A percentile compares a stretch with the other conserved stretches of the same genome.
phyloP scores from a whole-genome alignment of 805 yeast genomes.

The Wickerhamiella australiensis region DNA sequence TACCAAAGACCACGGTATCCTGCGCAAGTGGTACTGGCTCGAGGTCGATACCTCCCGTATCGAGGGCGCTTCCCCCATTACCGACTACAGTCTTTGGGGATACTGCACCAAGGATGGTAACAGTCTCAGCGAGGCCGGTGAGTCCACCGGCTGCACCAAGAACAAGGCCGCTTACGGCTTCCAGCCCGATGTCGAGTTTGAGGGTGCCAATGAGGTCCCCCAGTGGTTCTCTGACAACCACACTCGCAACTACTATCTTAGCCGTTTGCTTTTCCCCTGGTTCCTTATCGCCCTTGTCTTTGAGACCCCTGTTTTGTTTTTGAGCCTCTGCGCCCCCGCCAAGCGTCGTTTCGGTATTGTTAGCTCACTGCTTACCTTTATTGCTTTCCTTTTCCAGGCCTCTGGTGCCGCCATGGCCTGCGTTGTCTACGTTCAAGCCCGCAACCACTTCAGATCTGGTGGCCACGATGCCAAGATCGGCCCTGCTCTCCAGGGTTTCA shows the following conservation, averaged over 20 bases:
- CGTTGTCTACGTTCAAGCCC: slow-evolving; percentile 66
- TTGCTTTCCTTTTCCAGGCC: slow-evolving; percentile 24
- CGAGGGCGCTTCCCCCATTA: slow-evolving; percentile 31
- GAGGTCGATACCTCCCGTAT: slow-evolving; percentile 57
- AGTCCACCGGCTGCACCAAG: slow-evolving; percentile 39
- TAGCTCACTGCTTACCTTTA: slow-evolving; percentile 20
- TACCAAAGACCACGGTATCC: slow-evolving; percentile 38
- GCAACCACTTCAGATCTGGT: slow-evolving; percentile 46
- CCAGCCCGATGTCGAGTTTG: slow-evolving; percentile 69
- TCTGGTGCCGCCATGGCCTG: slow-evolving; percentile 63
- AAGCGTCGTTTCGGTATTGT: slow-evolving; percentile 23
- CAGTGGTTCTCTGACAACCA: slow-evolving; percentile 36
- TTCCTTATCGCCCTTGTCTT: slow-evolving; percentile 46
- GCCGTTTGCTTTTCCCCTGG: slow-evolving; percentile 60
- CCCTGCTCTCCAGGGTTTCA: slow-evolving; percentile 39
- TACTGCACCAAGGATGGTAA: slow-evolving; percentile 39
- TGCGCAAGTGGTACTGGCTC: slow-evolving; percentile 66
- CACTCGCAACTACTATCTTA: slow-evolving; percentile 48
- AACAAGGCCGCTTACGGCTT: slow-evolving; percentile 70
- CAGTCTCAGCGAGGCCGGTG: slow-evolving; percentile 35
- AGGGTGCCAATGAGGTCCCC: slow-evolving; percentile 43
- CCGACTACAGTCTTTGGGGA: slow-evolving; percentile 80
- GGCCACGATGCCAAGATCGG: slow-evolving; percentile 27
- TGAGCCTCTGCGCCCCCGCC: slow-evolving; percentile 21
- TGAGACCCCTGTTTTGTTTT: slow-evolving; percentile 37